These are phyloP conservation scores for Emmonsiellopsis sp. DNA, from an alignment of 2,329 filamentous ascomycete species.

Conservation along the genomic window DNA sequence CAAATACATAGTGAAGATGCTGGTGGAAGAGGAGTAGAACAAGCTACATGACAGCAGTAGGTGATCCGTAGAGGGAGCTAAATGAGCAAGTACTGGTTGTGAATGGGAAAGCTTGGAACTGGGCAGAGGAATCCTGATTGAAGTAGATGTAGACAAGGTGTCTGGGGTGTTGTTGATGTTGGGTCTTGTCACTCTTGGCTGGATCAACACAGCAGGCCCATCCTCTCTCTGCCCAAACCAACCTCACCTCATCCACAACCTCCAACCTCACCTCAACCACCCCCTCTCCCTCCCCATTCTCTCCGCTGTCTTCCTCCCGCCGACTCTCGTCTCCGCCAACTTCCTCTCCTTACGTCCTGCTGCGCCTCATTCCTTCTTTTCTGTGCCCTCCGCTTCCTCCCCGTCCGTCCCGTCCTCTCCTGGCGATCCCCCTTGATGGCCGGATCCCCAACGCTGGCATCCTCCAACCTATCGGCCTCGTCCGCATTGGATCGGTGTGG, in stretches of 20 bases:
- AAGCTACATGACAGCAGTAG: too few species aligned
- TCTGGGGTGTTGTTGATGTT: too few species aligned
- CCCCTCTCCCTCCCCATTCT: background rate
- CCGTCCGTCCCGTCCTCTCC: background rate
- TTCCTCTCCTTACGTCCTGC: background rate
- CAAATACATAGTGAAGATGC: too few species aligned
- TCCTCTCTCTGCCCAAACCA: too few species aligned
- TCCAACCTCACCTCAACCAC: background rate
- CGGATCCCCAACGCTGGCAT: background rate
- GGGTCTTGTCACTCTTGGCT: too few species aligned
- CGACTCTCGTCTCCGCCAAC: background rate
- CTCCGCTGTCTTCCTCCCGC: background rate
- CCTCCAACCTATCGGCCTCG: conserved; percentile 1
- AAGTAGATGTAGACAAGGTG: too few species aligned
- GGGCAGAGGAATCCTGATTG: too few species aligned
- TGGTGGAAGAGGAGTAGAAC: too few species aligned
- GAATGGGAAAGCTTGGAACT: too few species aligned
- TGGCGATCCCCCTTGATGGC: conserved; percentile 2
- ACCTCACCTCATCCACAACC: background rate
- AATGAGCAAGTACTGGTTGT: too few species aligned
- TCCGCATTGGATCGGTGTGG: conserved; percentile 1
- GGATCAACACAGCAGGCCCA: too few species aligned
- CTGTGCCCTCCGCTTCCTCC: background rate
- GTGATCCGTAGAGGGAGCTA: too few species aligned
- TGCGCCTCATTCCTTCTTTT: background rate